Evolutionary conservation across 192 early-diverging fungal species (phyloP).

Genomic region (Rhizoclosmatium sp.): DNA sequence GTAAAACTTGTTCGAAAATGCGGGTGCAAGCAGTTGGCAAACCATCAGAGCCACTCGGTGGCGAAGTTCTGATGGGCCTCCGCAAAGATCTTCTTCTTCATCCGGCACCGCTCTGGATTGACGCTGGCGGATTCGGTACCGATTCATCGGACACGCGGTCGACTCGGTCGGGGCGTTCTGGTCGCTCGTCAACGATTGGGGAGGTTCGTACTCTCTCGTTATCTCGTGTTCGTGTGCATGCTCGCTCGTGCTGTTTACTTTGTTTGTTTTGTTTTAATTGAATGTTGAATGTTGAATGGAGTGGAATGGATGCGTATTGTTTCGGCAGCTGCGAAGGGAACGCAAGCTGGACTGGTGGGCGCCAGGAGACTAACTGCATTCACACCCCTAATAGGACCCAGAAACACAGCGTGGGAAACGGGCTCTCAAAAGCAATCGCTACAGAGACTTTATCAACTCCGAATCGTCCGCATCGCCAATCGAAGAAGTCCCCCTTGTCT

Average conservation of each 20-base stretch:
- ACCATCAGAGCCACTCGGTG: neutral
- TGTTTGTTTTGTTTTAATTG: neutral
- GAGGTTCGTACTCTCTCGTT: neutral
- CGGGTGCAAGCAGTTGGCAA: neutral
- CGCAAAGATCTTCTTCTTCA: constrained; percentile 10
- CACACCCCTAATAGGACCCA: neutral
- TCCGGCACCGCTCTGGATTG: constrained; percentile 8
- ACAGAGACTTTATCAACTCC: constrained; percentile 17
- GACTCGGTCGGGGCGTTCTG: neutral
- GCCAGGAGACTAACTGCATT: neutral
- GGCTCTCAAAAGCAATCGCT: neutral
- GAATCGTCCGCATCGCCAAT: neutral
- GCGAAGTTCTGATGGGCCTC: constrained; percentile 8
- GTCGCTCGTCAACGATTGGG: neutral
- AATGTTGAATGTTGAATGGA: neutral
- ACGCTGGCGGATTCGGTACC: neutral
- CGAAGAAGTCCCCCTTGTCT: neutral
- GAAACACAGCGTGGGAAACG: neutral
- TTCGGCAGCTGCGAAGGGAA: neutral
- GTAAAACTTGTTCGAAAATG: too few relatives aligned
- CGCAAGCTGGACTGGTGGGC: neutral
- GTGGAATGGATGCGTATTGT: neutral
- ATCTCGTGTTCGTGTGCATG: neutral
- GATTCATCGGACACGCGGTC: too few relatives aligned
- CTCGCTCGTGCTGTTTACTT: neutral